phyloP scores from a whole-genome alignment of 306 rosid species.

The Rosa chinensis region DNA sequence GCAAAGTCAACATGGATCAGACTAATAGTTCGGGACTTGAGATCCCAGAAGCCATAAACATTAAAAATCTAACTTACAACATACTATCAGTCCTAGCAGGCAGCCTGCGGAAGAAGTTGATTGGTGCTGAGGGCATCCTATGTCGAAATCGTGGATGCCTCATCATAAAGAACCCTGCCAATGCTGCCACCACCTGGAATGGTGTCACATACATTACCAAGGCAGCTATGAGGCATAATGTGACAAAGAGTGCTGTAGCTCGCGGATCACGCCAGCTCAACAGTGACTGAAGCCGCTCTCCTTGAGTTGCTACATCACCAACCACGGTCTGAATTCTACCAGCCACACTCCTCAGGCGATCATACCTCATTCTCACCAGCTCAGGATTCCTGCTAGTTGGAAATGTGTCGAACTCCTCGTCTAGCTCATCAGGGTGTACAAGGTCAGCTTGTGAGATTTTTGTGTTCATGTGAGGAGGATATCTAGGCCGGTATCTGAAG shows the following conservation, averaged over 20 bases:
- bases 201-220: constrained; percentile 45
- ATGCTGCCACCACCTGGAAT: constrained; percentile 41
- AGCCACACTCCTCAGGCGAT: constrained; percentile 49
- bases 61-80: constrained; percentile 26
- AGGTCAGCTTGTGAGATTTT: constrained; percentile 47
- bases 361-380: constrained; percentile 52
- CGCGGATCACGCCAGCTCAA: constrained; percentile 53
- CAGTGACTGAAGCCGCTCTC: constrained; percentile 47
- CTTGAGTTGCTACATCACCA: constrained; percentile 58
- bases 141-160: constrained; percentile 52
- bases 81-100: constrained; percentile 49
- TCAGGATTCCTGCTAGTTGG: constrained; percentile 41
- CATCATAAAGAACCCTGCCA: constrained; percentile 37
- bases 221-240: constrained; percentile 40
- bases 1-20: constrained; percentile 3
- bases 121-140: constrained; percentile 44
- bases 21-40: neutral
- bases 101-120: constrained; percentile 56
- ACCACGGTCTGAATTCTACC: constrained; percentile 49
- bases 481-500: constrained; percentile 51
- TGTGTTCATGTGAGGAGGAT: constrained; percentile 58
- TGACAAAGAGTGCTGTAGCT: constrained; percentile 45
- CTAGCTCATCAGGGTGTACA: constrained; percentile 51
- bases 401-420: constrained; percentile 58
- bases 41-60: constrained; percentile 2